A percentile compares a stretch with the other conserved stretches of the same genome.
phyloP scores from a whole-genome alignment of 225 moss, liverwort and hornwort species.

The Marchantia polymorpha region DNA sequence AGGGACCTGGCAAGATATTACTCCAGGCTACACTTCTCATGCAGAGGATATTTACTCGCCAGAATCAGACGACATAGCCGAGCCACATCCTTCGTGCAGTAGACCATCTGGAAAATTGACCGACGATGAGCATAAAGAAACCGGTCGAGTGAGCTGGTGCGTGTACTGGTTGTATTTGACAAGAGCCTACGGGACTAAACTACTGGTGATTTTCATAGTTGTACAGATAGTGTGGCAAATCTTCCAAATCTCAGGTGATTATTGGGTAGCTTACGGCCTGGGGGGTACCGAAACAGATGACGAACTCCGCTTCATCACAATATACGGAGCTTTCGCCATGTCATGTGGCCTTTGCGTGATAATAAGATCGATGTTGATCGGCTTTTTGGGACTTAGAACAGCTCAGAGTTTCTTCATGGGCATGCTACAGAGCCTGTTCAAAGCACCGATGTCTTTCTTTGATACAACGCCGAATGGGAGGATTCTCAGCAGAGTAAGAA shows the following conservation, averaged over 20 bases:
- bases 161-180: slow-evolving; percentile 49
- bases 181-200: slow-evolving; percentile 27
- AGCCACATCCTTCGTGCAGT: neutral
- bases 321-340: slow-evolving; percentile 35
- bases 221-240: slow-evolving; percentile 38
- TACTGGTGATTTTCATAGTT: slow-evolving; percentile 27
- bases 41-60: neutral
- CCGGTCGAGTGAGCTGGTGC: slow-evolving; percentile 32
- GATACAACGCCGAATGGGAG: slow-evolving; percentile 52
- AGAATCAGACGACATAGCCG: neutral
- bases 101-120: slow-evolving; percentile 11
- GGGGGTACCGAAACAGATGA: neutral
- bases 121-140: slow-evolving; percentile 41
- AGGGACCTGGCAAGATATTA: neutral
- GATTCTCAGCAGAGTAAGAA: slow-evolving; percentile 48
- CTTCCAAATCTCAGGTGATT: slow-evolving; percentile 39
- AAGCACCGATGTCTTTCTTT: slow-evolving; percentile 56
- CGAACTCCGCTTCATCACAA: slow-evolving; percentile 28
- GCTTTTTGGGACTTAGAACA: slow-evolving; percentile 27
- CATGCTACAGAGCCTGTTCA: slow-evolving; percentile 42
- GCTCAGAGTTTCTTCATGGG: slow-evolving; percentile 35
- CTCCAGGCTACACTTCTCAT: neutral
- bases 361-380: slow-evolving; percentile 23
- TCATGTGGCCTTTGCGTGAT: slow-evolving; percentile 24
- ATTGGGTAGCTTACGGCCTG: slow-evolving; percentile 35